Base-by-base conservation (phyloP, 345 rosid genomes). In the Acer saccharum region DNA sequence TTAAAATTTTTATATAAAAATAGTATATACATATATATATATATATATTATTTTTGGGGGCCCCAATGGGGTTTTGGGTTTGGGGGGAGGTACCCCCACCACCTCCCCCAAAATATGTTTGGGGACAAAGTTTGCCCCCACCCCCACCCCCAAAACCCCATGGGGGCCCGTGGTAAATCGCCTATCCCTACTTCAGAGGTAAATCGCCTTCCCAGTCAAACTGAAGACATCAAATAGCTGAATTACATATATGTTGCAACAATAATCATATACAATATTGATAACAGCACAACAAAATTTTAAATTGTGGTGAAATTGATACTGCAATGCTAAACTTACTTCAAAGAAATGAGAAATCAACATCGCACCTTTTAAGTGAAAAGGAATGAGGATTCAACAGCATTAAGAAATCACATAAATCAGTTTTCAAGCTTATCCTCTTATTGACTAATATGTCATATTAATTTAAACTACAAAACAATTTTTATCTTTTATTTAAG, bases 121-220 rank as follows among this genome's bases (percentile, higher is more conserved):
- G n/a, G n/a, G n/a, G n/a, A n/a, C n/a, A n/a, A n/a, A n/a, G n/a
- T n/a, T n/a, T n/a, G n/a, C n/a, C n/a, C n/a, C n/a, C n/a, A n/a
- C n/a, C n/a, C n/a, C n/a, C n/a, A n/a, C n/a, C n/a, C n/a, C n/a
- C n/a, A n/a, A n/a, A n/a, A n/a, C n/a, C n/a, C n/a, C n/a, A n/a
- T n/a, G n/a, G n/a, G n/a, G n/a, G n/a, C n/a, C n/a, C n/a, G n/a
- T n/a, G n/a, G n/a, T n/a, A n/a, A n/a, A n/a, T n/a, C n/a, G n/a
- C n/a, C n/a, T n/a, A n/a, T n/a, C n/a, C n/a, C n/a, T 88, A 78
- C 87, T 84, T 90, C 87, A 89, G 82, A 39, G 89, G 98, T 78
- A 93, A 85, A 90, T 95, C 99, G 72, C 99, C 99, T 78, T 95
- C 97, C 99, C 99, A 95, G 76, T 95, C 97, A 88, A 95, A 92